A percentile compares a stretch with the other conserved stretches of the same genome.
phyloP scores from a whole-genome alignment of 129 eudicot species.

The Chrysanthemum makinoi region DNA sequence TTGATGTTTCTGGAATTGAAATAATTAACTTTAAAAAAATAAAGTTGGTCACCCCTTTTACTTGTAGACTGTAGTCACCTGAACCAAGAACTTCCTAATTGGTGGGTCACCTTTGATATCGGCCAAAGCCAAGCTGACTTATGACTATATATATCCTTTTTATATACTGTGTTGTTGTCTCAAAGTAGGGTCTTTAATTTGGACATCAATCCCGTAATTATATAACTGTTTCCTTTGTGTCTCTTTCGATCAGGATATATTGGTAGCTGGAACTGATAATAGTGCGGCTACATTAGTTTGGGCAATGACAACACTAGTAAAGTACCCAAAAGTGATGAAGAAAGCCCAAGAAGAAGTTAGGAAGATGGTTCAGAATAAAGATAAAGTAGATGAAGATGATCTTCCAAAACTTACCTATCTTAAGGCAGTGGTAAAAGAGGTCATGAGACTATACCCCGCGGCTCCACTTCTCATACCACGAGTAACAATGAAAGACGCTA shows the following conservation, averaged over 20 bases:
- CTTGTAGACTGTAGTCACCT: too few species aligned
- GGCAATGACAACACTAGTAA: slow-evolving; percentile 30
- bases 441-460: slow-evolving; percentile 29
- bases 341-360: slow-evolving; percentile 33
- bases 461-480: slow-evolving; percentile 32
- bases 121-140: background rate
- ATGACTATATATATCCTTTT: background rate
- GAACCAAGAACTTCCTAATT: too few species aligned
- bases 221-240: slow-evolving; percentile 1
- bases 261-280: slow-evolving; percentile 35
- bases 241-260: slow-evolving; percentile 10
- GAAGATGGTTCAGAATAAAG: slow-evolving; percentile 19
- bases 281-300: slow-evolving; percentile 27
- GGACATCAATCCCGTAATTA: background rate
- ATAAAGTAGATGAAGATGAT: slow-evolving; percentile 26
- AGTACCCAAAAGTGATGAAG: slow-evolving; percentile 25
- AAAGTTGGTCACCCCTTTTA: too few species aligned
- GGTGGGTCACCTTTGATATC: background rate
- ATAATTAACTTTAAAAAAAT: too few species aligned
- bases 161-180: background rate
- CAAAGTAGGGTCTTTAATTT: background rate
- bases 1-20: too few species aligned
- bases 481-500: slow-evolving; percentile 18
- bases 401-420: slow-evolving; percentile 28
- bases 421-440: slow-evolving; percentile 34